These are phyloP conservation scores for Dipodascus albidus DNA, from an alignment of 805 yeast species.

Conservation along the genomic window DNA sequence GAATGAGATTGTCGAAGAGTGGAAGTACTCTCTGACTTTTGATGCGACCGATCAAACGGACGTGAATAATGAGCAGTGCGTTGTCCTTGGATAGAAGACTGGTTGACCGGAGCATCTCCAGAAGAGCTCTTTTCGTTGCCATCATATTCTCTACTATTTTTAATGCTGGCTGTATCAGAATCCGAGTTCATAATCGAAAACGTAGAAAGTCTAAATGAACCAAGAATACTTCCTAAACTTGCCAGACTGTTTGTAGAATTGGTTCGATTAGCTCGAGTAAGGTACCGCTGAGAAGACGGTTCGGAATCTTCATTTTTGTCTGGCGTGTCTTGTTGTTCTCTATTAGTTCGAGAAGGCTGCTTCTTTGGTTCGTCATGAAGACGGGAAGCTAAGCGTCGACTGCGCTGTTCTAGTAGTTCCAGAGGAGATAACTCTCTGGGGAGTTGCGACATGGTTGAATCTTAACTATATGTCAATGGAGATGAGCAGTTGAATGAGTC, in stretches of 20 bases:
- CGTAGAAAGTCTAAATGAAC: constrained; percentile 15
- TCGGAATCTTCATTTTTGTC: neutral
- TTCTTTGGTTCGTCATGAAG: constrained; percentile 5
- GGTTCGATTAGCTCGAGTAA: neutral
- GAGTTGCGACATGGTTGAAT: neutral
- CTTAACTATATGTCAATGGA: no score
- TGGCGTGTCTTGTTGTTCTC: constrained; percentile 3
- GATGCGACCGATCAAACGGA: neutral
- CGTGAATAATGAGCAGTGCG: neutral
- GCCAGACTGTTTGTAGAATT: constrained; percentile 4
- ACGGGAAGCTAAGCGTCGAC: constrained; percentile 14
- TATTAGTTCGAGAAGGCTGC: constrained; percentile 2
- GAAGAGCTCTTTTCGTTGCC: no score
- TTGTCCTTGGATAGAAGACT: neutral
- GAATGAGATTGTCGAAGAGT: constrained; percentile 1
- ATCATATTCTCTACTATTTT: neutral
- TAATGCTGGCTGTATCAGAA: constrained; percentile 1
- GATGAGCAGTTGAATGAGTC: neutral
- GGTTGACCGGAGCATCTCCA: neutral
- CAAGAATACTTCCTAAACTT: constrained; percentile 15
- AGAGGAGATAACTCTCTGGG: constrained; percentile 17
- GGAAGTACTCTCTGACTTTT: neutral
- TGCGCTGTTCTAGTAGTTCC: constrained; percentile 18
- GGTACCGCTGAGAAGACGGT: neutral
- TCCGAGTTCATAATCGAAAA: constrained; percentile 8